Percentiles rank a stretch among this genome's conserved stretches.
These are phyloP conservation scores for Lathyrus tuberosus DNA, from an alignment of 306 rosid species.

Conservation along the genomic window DNA sequence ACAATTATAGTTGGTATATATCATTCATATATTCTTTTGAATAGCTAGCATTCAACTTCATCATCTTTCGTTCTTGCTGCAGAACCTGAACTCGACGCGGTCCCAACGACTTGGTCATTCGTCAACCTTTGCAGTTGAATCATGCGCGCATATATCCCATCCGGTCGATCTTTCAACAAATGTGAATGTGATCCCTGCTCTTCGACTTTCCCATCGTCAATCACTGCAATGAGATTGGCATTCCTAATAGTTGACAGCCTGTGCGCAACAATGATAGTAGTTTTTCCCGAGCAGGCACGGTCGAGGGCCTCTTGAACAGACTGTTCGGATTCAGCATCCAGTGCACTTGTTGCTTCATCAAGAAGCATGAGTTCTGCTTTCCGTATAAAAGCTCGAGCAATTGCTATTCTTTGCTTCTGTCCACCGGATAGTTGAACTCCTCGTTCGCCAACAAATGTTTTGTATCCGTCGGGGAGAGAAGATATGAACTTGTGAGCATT, in stretches of 20 bases:
- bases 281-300: slow-evolving; percentile 80
- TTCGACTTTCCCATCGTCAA: slow-evolving; percentile 96
- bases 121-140: slow-evolving; percentile 90
- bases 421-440: slow-evolving; percentile 95
- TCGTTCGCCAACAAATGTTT: slow-evolving; percentile 93
- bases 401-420: slow-evolving; percentile 90
- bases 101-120: slow-evolving; percentile 75
- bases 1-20: slow-evolving; percentile 46
- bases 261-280: slow-evolving; percentile 91
- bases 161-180: slow-evolving; percentile 77
- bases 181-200: slow-evolving; percentile 98
- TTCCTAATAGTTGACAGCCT: slow-evolving; percentile 83
- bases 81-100: slow-evolving; percentile 82
- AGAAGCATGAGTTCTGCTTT: slow-evolving; percentile 92
- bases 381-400: slow-evolving; percentile 87
- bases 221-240: slow-evolving; percentile 85
- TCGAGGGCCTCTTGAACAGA: slow-evolving; percentile 93
- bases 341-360: slow-evolving; percentile 98
- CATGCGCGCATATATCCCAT: slow-evolving; percentile 91
- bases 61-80: slow-evolving; percentile 68
- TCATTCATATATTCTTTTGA: slow-evolving; percentile 21
- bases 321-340: slow-evolving; percentile 93
- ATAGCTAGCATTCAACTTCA: slow-evolving; percentile 49
- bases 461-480: slow-evolving; percentile 79
- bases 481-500: slow-evolving; percentile 93